Base-by-base conservation (phyloP, 2,329 filamentous ascomycete genomes). In the Rhinocladiella similis region DNA sequence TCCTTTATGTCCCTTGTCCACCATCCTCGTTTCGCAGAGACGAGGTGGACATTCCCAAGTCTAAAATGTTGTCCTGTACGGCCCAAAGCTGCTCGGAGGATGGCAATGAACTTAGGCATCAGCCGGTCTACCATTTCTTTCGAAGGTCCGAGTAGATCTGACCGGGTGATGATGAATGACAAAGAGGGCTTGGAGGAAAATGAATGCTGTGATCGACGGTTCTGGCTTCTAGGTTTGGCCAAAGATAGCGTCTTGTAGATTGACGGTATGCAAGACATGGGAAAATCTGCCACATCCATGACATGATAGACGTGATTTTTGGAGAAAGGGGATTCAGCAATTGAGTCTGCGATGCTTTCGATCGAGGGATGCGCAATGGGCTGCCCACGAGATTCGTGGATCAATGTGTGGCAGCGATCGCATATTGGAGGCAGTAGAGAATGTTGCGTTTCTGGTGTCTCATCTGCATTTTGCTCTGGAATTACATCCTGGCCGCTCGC, bases 221-320 rank as follows among this genome's bases (percentile, higher is more conserved):
- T 97, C 59, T 83, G 83, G 1, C 89, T 88, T 54, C 93, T 86
- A 51, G 94, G 78, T 6, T 87, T 85, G 58, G 90, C 86, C 9
- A 91, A 77, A 33, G 86, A 79, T 1, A 97, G 78, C 1, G 90
- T 77, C 6, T 83, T 77, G 58, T 88, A 83, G 9, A 99, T 82
- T 43, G 86, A 84, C 1, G 91, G 90, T 3, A 97, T 80, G 13
- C 99, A 75, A 1, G 94, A 97, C 83, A 99, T 89, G 18, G 94
- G 94, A 63, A 99, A 97, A 72, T 99, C 94, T 58, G 92, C 94
- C 2, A 94, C 93, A 68, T 99, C 94, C 19, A 99, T 77, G 22
- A 99, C 81, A 72, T 99, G 94, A 70, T 97, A 99, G 59, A 99
- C 87, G 72, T 97, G 90, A 67, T 99, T 97, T 69, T 89, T 84